phyloP scores from a whole-genome alignment of 495 filamentous ascomycete species.

The Xylaria bambusicola region DNA sequence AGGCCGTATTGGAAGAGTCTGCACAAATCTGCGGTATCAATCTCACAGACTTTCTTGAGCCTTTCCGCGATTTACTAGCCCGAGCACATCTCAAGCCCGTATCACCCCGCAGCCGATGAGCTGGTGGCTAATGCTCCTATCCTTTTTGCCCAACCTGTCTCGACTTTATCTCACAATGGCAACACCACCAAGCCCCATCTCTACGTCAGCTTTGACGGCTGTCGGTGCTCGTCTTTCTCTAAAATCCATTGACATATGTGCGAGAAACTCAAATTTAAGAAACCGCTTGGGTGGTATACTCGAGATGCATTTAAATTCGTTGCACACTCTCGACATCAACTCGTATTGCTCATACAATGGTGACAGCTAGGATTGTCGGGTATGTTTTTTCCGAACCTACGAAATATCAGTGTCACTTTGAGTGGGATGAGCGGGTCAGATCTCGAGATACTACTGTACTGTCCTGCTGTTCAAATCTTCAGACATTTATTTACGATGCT shows the following conservation, averaged over 20 bases:
- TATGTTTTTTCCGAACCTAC: constrained; percentile 17
- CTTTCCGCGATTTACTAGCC: constrained; percentile 3
- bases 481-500: constrained; percentile 22
- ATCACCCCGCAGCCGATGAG: constrained; percentile 11
- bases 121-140: constrained; percentile 21
- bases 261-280: background rate
- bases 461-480: constrained; percentile 17
- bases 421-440: constrained; percentile 3
- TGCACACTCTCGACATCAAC: constrained; percentile 20
- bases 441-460: constrained; percentile 16
- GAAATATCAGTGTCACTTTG: constrained; percentile 19
- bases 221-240: constrained; percentile 19
- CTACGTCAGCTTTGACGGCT: constrained; percentile 20
- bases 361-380: constrained; percentile 11
- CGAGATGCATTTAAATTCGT: constrained; percentile 19
- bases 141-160: constrained; percentile 20
- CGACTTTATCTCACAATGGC: constrained; percentile 4
- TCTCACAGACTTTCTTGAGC: constrained; percentile 22
- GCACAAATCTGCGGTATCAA: constrained; percentile 13
- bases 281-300: constrained; percentile 15
- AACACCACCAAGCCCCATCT: constrained; percentile 4
- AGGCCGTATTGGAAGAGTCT: constrained; percentile 13
- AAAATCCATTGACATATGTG: constrained; percentile 21
- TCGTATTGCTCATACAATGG: background rate
- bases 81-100: background rate